These are phyloP conservation scores for Volutella citrinella DNA, from an alignment of 2,329 filamentous ascomycete species.

Conservation along the genomic window DNA sequence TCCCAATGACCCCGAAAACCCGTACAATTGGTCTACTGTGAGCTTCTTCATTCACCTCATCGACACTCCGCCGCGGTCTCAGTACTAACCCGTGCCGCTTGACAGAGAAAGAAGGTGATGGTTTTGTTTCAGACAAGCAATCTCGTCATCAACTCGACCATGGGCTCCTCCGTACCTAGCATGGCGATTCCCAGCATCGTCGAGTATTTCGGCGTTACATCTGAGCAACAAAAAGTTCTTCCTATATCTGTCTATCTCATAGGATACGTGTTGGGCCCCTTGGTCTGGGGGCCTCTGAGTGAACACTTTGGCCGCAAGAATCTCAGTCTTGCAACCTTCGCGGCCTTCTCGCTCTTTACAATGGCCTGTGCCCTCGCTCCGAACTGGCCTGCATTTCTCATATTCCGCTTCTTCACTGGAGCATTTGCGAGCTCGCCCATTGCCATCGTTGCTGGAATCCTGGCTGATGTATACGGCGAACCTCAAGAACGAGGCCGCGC, in stretches of 20 bases:
- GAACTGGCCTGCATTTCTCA: conserved; percentile 49
- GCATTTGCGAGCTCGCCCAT: conserved; percentile 57
- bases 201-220: conserved; percentile 53
- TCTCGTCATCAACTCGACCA: conserved; percentile 65
- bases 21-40: conserved; percentile 49
- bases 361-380: conserved; percentile 55
- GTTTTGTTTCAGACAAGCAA: conserved; percentile 55
- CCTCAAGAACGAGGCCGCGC: conserved; percentile 50
- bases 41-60: conserved; percentile 5
- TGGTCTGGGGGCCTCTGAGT: conserved; percentile 63
- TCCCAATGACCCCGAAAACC: conserved; percentile 47
- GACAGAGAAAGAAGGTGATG: conserved; percentile 50
- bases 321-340: conserved; percentile 44
- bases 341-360: conserved; percentile 48
- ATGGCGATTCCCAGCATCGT: conserved; percentile 60
- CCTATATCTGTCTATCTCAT: conserved; percentile 63
- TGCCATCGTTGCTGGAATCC: conserved; percentile 59
- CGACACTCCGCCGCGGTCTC: too few species aligned
- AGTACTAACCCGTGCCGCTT: too few species aligned
- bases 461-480: conserved; percentile 64
- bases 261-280: conserved; percentile 59
- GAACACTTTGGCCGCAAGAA: conserved; percentile 60
- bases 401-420: conserved; percentile 54
- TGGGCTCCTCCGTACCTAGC: conserved; percentile 62
- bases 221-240: conserved; percentile 43